Conservation (phyloP, 495 filamentous ascomycete species). For the Halenospora varia region DNA sequence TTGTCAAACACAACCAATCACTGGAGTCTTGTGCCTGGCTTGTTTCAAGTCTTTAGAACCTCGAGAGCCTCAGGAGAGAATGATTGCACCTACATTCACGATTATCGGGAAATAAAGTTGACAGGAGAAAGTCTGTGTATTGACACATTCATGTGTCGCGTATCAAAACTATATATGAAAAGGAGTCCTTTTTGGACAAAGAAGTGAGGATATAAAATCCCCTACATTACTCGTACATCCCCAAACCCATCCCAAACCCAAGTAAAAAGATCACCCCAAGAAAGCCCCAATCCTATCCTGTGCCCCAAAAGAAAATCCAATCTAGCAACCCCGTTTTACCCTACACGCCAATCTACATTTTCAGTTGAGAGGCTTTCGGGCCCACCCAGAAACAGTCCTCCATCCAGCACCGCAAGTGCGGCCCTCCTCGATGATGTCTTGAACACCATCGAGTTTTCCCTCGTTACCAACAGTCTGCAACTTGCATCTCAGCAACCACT, state of each 20-base stretch:
- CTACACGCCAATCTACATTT: slow-evolving; percentile 8
- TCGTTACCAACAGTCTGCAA: slow-evolving; percentile 75
- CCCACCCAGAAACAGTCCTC: slow-evolving; percentile 82
- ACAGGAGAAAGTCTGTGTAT: not conserved
- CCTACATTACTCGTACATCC: not conserved
- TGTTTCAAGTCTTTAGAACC: no score
- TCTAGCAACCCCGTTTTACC: not conserved
- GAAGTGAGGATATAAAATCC: not conserved
- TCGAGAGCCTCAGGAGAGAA: not conserved
- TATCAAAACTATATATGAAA: not conserved
- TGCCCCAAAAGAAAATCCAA: not conserved
- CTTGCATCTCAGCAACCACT: slow-evolving; percentile 73
- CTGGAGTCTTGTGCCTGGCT: no score
- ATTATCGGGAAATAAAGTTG: not conserved
- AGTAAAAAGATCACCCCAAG: not conserved
- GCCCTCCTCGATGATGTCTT: slow-evolving; percentile 79
- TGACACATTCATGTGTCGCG: not conserved
- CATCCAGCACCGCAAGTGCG: slow-evolving; percentile 75
- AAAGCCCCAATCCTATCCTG: not conserved
- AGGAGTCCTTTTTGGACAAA: not conserved
- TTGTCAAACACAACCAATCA: no score
- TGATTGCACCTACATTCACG: not conserved
- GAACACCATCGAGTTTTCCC: slow-evolving; percentile 70
- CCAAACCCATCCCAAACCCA: no score
- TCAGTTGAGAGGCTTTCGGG: slow-evolving; percentile 64